Evolutionary conservation across 225 moss, liverwort and hornwort species (phyloP).

Genomic region (Sphagnum contortum): DNA sequence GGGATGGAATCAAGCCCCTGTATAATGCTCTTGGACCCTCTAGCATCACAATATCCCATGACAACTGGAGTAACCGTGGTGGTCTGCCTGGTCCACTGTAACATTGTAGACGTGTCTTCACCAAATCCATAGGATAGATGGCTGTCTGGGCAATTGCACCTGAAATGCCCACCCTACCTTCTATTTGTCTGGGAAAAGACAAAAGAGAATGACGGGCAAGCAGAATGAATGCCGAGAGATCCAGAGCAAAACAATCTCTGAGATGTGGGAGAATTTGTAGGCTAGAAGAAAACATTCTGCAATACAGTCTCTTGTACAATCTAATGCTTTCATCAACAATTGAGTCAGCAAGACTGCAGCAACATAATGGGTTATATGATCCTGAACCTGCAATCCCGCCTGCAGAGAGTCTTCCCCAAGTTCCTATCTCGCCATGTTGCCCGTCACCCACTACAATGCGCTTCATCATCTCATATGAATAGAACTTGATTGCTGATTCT

Average conservation of each 20-base stretch:
- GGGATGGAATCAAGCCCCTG: conserved; percentile 75
- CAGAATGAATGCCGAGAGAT: neutral
- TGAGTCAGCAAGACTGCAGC: too few relatives aligned
- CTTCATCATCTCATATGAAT: conserved; percentile 79
- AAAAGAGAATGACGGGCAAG: neutral
- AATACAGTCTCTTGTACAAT: too few relatives aligned
- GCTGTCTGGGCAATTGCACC: conserved; percentile 82
- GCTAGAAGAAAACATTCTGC: too few relatives aligned
- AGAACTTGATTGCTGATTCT: conserved; percentile 90
- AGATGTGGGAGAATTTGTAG: too few relatives aligned
- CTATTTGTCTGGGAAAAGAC: neutral
- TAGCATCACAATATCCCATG: conserved; percentile 57
- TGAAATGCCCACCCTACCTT: conserved; percentile 4
- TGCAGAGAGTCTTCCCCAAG: conserved; percentile 61
- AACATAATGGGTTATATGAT: too few relatives aligned
- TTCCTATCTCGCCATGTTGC: conserved; percentile 55
- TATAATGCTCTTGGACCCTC: conserved; percentile 87
- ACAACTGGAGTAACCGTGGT: conserved; percentile 46
- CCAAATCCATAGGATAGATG: conserved; percentile 90
- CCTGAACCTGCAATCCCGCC: conserved; percentile 65
- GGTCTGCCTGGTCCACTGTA: conserved; percentile 39
- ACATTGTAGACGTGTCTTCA: conserved; percentile 94
- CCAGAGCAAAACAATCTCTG: too few relatives aligned
- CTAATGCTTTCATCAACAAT: too few relatives aligned
- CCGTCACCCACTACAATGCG: conserved; percentile 63